Evolutionary conservation across 805 yeast species (phyloP).

Genomic region (Spathaspora passalidarum): DNA sequence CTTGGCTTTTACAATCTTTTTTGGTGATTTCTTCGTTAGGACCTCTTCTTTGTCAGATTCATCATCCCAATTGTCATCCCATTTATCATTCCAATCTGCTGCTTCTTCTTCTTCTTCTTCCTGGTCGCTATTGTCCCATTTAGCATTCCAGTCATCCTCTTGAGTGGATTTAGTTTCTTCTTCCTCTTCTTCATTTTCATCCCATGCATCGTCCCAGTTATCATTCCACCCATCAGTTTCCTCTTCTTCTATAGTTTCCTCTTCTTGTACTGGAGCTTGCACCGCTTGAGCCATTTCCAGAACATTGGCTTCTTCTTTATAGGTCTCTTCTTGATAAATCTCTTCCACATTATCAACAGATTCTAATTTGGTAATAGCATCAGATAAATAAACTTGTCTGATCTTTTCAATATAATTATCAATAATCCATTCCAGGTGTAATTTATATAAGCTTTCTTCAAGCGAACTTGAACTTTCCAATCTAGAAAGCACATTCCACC

Average conservation of each 20-base stretch:
- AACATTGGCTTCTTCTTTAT: background rate
- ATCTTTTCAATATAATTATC: conserved; percentile 31
- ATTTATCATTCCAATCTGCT: conserved; percentile 25
- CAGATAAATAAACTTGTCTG: conserved; percentile 16
- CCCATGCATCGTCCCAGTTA: conserved; percentile 19
- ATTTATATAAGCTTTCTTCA: conserved; percentile 21
- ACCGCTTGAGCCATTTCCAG: background rate
- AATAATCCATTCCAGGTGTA: conserved; percentile 29
- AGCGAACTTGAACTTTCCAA: conserved; percentile 11
- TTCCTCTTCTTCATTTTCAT: conserved; percentile 11
- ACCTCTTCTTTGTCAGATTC: conserved; percentile 9
- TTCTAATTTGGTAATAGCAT: conserved; percentile 1
- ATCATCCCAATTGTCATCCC: conserved; percentile 29
- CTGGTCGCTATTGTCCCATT: conserved; percentile 11
- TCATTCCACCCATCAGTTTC: conserved; percentile 6
- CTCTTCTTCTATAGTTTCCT: background rate
- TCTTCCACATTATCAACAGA: background rate
- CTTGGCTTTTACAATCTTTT: background rate
- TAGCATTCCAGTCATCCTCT: conserved; percentile 17
- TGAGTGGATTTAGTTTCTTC: too few species aligned
- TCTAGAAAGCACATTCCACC: conserved; percentile 14
- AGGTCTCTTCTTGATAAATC: conserved; percentile 8
- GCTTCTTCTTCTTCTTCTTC: conserved; percentile 10
- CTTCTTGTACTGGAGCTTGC: conserved; percentile 3
- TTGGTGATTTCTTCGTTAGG: background rate